A percentile compares a stretch with the other conserved stretches of the same genome.
phyloP scores from a whole-genome alignment of 805 yeast species.

The Wickerhamiella kurtzmanii region DNA sequence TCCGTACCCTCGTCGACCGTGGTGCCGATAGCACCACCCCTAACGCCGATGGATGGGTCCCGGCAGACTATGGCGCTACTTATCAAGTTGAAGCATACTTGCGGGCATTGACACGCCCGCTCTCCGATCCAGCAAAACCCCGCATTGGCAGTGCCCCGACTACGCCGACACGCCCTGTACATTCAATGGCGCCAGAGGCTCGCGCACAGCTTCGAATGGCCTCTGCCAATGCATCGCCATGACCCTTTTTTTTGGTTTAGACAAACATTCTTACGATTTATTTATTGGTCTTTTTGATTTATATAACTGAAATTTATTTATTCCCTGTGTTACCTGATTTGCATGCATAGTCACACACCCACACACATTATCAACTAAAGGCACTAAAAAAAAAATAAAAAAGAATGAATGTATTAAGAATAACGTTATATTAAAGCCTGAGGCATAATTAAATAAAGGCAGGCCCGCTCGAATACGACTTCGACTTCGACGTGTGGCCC shows the following conservation, averaged over 20 bases:
- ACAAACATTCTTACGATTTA: too few species aligned
- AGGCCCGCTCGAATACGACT: neutral
- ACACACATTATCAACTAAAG: neutral
- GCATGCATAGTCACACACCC: too few species aligned
- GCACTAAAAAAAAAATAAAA: neutral
- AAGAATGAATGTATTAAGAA: too few species aligned
- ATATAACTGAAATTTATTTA: too few species aligned
- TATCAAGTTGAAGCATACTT: slow-evolving; percentile 37
- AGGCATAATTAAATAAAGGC: neutral
- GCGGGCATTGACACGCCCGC: slow-evolving; percentile 16
- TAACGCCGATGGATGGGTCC: slow-evolving; percentile 53
- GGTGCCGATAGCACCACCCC: slow-evolving; percentile 35
- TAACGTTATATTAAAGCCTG: neutral
- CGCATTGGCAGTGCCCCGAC: neutral
- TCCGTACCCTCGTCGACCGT: slow-evolving; percentile 38
- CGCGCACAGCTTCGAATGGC: neutral
- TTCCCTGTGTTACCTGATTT: neutral
- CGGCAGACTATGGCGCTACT: slow-evolving; percentile 46
- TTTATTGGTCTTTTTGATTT: too few species aligned
- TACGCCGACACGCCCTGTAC: neutral
- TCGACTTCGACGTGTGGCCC: too few species aligned
- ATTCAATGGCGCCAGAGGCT: neutral
- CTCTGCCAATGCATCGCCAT: neutral
- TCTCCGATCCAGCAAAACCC: neutral
- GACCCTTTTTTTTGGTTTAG: too few species aligned